Conservation (phyloP, 2,329 filamentous ascomycete genomes). For the Fusarium sterilihyphosum region DNA sequence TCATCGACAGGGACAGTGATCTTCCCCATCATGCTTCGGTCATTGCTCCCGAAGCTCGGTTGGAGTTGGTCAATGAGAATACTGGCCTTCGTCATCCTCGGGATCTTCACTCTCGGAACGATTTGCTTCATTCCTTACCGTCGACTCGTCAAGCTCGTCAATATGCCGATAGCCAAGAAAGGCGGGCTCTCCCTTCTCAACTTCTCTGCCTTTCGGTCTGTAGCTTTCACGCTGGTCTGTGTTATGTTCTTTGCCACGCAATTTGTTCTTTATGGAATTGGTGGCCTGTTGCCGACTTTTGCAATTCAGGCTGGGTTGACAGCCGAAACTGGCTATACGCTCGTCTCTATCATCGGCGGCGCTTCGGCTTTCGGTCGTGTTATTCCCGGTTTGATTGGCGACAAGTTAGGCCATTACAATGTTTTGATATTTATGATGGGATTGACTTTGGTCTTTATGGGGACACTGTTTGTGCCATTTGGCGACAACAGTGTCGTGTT, state of each 20-base stretch:
- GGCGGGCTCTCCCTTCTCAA: background rate
- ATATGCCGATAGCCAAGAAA: background rate
- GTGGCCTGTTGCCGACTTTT: conserved; percentile 3
- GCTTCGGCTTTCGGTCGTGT: conserved; percentile 9
- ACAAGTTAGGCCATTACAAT: conserved; percentile 5
- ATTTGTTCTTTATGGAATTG: conserved; percentile 10
- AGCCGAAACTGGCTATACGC: background rate
- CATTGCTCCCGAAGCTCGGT: background rate
- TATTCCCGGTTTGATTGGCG: background rate
- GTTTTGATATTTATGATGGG: conserved; percentile 11
- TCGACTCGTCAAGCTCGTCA: background rate
- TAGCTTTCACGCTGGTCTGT: background rate
- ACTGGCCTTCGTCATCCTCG: background rate
- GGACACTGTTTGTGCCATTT: background rate
- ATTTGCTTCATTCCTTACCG: conserved; percentile 1
- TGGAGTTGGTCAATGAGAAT: conserved; percentile 13
- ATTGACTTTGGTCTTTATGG: background rate
- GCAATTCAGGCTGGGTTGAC: background rate
- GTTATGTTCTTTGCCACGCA: conserved; percentile 2
- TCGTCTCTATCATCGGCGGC: background rate
- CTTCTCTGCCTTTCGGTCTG: conserved; percentile 3
- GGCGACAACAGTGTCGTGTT: background rate
- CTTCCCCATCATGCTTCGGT: conserved; percentile 12
- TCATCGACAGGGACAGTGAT: conserved; percentile 10
- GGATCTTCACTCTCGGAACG: background rate